phyloP scores from a whole-genome alignment of 371 early-diverging fungal species.

The Entomophthora muscae region DNA sequence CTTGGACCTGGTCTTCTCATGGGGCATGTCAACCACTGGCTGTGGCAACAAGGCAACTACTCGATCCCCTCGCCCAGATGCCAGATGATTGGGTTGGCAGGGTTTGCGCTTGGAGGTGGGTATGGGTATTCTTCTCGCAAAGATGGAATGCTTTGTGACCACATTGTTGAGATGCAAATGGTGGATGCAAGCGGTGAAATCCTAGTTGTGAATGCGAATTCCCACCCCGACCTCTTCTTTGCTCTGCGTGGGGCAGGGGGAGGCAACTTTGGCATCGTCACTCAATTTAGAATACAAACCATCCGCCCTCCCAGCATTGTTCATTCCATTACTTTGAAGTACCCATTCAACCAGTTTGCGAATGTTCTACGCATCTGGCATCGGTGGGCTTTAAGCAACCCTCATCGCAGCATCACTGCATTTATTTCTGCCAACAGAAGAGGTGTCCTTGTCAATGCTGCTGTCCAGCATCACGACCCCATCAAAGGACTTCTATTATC shows the following conservation, averaged over 20 bases:
- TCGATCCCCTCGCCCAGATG: conserved; percentile 18
- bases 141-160: conserved; percentile 22
- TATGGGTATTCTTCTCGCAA: conserved; percentile 23
- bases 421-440: neutral
- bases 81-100: conserved; percentile 19
- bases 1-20: conserved; percentile 17
- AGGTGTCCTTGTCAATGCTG: too few species aligned
- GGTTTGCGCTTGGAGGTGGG: conserved; percentile 23
- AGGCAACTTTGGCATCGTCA: conserved; percentile 34
- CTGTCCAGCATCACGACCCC: too few species aligned
- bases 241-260: too few species aligned
- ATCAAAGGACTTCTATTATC: too few species aligned
- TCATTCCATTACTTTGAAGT: neutral
- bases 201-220: conserved; percentile 17
- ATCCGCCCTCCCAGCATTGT: conserved; percentile 15
- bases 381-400: neutral
- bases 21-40: conserved; percentile 16
- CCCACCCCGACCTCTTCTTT: conserved; percentile 32
- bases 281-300: conserved; percentile 16
- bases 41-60: conserved; percentile 16
- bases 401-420: neutral
- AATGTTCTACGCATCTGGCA: neutral
- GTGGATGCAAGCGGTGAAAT: conserved; percentile 27
- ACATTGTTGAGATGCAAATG: conserved; percentile 23
- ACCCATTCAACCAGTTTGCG: neutral